Evolutionary conservation across 768 basidiomycete species (phyloP), one percentile per base, ranked within the genome.

Genomic region (Kwoniella dendrophila): DNA sequence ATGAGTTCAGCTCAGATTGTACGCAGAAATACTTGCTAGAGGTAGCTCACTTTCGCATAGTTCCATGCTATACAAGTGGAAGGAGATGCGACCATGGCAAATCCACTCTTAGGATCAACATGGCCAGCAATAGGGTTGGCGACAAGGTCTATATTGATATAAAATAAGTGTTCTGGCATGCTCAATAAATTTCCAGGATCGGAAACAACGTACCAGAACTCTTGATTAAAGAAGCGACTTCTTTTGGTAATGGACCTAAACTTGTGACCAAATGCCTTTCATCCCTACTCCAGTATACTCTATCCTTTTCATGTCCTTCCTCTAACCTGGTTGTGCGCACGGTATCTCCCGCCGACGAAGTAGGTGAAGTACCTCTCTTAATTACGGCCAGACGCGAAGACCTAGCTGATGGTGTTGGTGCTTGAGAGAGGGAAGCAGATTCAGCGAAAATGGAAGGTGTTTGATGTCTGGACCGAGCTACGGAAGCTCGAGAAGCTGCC

Each of bases 41-140:
- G n/a, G 2, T 16, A 16, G 45, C 70, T n/a, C 14, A 75, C 78
- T 50, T 67, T 75, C 10, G 67, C 43, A 59, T 73, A 78, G 56
- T 79, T 79, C 78, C 78, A 79, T 1, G 75, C 74, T 33, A 72
- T 74, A 52, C 75, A 77, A 22, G 41, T 38, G 24, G 62, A 60
- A 2, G 67, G 44, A 18, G 62, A 72, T 4, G 72, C 57, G 20
- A 79, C 71, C 27, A 74, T 63, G 0, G 75, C 78, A 41, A 76
- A 80, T 1, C 79, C 79, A 1, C 75, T 72, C 20, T 50, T 27
- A 0, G 66, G 52, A 57, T 79, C 77, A 1, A 78, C 52, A 49
- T 65, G 61, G 2, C 70, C 73, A 34, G 62, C 24, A 14, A 73
- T 56, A 12, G 66, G 59, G 41, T 59, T 60, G 5, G 45, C 50